Conservation (phyloP, 768 basidiomycete genomes). For the Russula ochroleuca region DNA sequence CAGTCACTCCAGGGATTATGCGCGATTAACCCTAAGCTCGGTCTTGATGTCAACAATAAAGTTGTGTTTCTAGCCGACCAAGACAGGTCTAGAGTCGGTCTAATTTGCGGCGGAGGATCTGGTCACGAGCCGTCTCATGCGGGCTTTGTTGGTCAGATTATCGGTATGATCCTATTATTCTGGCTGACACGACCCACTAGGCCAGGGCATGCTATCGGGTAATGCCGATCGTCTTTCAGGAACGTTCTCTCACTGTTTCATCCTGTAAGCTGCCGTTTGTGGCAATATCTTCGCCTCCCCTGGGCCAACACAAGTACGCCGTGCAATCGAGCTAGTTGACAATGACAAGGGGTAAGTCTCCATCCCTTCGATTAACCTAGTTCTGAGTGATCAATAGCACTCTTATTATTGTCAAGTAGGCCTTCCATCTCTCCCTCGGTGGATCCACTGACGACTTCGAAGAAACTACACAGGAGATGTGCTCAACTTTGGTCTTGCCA, state of each 20-base stretch:
- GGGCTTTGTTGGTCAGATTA: slow-evolving; percentile 72
- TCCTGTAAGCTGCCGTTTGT: slow-evolving; percentile 61
- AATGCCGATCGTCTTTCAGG: slow-evolving; percentile 7
- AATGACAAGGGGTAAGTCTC: slow-evolving; percentile 61
- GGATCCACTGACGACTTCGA: not conserved
- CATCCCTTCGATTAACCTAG: not conserved
- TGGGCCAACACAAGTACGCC: slow-evolving; percentile 75
- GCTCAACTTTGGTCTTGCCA: slow-evolving; percentile 87
- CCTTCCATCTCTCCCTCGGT: not conserved
- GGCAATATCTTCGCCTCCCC: slow-evolving; percentile 91
- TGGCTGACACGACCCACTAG: slow-evolving; percentile 36
- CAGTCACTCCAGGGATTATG: slow-evolving; percentile 75
- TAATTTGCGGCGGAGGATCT: slow-evolving; percentile 80
- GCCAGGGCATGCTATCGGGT: slow-evolving; percentile 77
- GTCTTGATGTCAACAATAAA: slow-evolving; percentile 66
- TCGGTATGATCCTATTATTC: not conserved
- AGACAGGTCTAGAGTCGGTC: slow-evolving; percentile 62
- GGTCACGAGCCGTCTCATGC: slow-evolving; percentile 92
- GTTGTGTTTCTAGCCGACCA: slow-evolving; percentile 59
- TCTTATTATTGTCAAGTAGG: slow-evolving; percentile 78
- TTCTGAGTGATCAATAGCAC: slow-evolving; percentile 43
- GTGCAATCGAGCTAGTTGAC: slow-evolving; percentile 72
- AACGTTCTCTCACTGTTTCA: slow-evolving; percentile 6
- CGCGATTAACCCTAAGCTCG: slow-evolving; percentile 63
- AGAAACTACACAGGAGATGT: slow-evolving; percentile 91